Evolutionary conservation across 495 filamentous ascomycete genomes (phyloP), one percentile per base, ranked within the genome.

Genomic region (Cetradonia linearis): DNA sequence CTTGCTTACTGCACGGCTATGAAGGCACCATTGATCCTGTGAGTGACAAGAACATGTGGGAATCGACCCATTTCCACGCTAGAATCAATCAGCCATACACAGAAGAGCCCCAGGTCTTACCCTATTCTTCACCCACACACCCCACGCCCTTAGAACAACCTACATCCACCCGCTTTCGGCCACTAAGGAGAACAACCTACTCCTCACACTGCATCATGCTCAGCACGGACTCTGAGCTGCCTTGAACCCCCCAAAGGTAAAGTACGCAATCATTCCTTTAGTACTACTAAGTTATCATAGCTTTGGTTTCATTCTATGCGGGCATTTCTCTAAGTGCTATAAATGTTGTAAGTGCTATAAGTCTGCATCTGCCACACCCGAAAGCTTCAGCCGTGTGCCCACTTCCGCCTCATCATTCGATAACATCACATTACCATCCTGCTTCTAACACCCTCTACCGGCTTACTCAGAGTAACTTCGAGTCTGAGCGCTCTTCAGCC

Each of bases 191-290:
- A 20, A 60, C 36, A 27, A 50, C 49, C 31, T 33, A 33, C 58
- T 34, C 33, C 20, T 56, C 49, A 38, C 33, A 31, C 49, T 60
- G 58, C 58, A 60, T 60, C 25, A 60, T 60, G 58, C 58, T 60
- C 49, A 60, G 58, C 58, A 60, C 58, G 49, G 58, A 60, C 58
- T 60, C 58, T 23, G 42, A 40, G 47, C 56, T 50, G 49, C 46
- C 56, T 40, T 60, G 30, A 60, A 25, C 20, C 7, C n/a, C n/a
- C n/a, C 44, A 60, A 37, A 44, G 47, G 58, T 60, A 60, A 54
- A 36, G 58, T 46, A 60, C 38, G 48, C 48, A 46, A n/a, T 27
- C 10, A 31, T 44, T 55, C 36, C 58, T 53, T n/a, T 53, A 14
- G 47, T 46, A 34, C 40, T 2, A 37, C 30, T 44, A 30, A 31